Conservation (phyloP, 2,329 filamentous ascomycete species). For the Neonectria sp. region DNA sequence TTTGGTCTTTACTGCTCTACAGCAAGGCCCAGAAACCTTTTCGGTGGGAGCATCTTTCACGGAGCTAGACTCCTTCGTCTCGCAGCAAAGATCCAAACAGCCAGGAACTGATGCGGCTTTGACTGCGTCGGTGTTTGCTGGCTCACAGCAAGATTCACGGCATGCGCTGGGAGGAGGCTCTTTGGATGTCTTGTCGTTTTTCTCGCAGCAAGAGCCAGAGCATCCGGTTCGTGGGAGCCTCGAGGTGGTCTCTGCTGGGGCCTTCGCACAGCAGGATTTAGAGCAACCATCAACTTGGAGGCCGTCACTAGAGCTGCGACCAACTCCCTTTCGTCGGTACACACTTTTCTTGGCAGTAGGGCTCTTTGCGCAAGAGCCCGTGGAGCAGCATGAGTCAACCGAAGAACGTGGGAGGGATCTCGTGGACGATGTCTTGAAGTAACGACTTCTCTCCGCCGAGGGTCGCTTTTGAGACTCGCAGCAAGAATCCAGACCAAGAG, state of each 20-base stretch:
- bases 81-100: constrained; percentile 27
- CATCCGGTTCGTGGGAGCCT: not conserved
- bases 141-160: constrained; percentile 28
- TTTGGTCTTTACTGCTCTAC: not conserved
- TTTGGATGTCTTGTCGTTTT: not conserved
- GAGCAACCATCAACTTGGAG: constrained; percentile 13
- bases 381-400: constrained; percentile 47
- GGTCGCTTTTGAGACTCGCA: constrained; percentile 54
- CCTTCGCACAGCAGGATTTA: constrained; percentile 16
- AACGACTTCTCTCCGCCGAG: constrained; percentile 44
- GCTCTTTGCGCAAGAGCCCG: constrained; percentile 26
- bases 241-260: not conserved
- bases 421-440: constrained; percentile 41
- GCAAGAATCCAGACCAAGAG: constrained; percentile 67
- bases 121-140: not conserved
- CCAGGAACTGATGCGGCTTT: not conserved
- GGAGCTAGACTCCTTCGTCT: not conserved
- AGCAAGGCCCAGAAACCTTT: not conserved
- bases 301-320: constrained; percentile 26
- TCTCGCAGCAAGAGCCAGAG: constrained; percentile 14
- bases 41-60: not conserved
- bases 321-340: constrained; percentile 25
- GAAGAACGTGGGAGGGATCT: constrained; percentile 39
- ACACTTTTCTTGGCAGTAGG: constrained; percentile 29
- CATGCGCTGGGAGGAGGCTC: not conserved